A percentile compares a stretch with the other conserved stretches of the same genome.
Conservation (phyloP, 2,329 filamentous ascomycete genomes). For the Apiospora arundinis region DNA sequence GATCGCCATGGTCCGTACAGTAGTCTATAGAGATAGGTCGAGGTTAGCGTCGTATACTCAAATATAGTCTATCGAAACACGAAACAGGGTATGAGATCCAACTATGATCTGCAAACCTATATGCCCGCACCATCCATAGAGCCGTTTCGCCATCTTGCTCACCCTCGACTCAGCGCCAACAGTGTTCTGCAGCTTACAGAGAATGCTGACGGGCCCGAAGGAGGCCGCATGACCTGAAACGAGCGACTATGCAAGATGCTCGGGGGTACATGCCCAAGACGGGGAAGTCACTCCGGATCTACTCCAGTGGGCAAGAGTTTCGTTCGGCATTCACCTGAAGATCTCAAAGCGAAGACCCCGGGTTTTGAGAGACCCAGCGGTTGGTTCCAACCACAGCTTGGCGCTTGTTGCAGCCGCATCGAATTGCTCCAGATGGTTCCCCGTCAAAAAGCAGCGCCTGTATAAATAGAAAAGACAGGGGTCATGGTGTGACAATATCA, state of each 20-base stretch:
- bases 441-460: constrained; percentile 26
- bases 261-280: neutral
- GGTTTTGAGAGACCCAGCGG: neutral
- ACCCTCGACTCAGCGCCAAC: neutral
- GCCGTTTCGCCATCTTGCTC: neutral
- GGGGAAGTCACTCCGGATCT: neutral
- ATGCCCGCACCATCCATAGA: neutral
- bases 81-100: neutral
- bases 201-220: constrained; percentile 11
- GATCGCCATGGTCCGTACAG: constrained; percentile 70
- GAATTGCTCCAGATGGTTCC: neutral
- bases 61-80: neutral
- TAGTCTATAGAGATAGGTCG: constrained; percentile 56
- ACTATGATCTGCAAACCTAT: neutral
- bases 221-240: constrained; percentile 19
- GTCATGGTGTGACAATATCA: neutral
- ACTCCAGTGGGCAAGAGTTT: constrained; percentile 1
- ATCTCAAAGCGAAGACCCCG: neutral
- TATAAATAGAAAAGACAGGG: constrained; percentile 25
- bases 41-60: constrained; percentile 26
- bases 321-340: neutral
- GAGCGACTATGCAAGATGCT: constrained; percentile 13
- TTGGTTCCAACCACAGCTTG: neutral
- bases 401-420: constrained; percentile 2
- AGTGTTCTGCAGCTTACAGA: neutral